Evolutionary conservation across 345 rosid species (phyloP).

Genomic region (Linum trigynum): DNA sequence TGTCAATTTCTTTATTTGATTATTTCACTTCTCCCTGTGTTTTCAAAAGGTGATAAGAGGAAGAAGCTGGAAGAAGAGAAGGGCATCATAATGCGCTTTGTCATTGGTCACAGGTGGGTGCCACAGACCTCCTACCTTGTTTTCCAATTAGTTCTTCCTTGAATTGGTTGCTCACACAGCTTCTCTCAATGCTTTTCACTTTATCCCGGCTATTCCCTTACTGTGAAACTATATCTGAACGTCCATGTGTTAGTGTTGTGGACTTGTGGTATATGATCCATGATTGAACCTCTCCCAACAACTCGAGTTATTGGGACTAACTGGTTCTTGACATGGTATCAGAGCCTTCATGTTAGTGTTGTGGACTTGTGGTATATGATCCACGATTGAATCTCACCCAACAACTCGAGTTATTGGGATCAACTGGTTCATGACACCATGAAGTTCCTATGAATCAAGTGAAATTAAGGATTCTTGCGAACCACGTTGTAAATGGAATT

Average conservation of each 20-base stretch:
- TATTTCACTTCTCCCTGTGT: background rate
- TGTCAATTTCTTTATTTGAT: background rate
- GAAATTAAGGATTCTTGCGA: too few species aligned
- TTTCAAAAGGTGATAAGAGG: background rate
- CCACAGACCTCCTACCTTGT: background rate
- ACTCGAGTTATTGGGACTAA: too few species aligned
- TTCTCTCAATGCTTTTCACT: background rate
- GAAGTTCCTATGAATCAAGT: too few species aligned
- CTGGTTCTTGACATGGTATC: too few species aligned
- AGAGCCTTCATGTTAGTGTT: too few species aligned
- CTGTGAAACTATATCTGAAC: background rate
- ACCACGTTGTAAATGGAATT: background rate
- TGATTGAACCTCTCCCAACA: too few species aligned
- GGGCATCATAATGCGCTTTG: slow-evolving; percentile 1
- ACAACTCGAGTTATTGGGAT: too few species aligned
- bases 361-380: too few species aligned
- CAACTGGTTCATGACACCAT: too few species aligned
- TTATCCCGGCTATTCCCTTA: background rate
- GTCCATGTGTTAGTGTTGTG: too few species aligned
- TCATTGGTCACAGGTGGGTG: slow-evolving; percentile 6
- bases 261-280: too few species aligned
- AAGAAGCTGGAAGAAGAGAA: slow-evolving; percentile 5
- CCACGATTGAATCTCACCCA: too few species aligned
- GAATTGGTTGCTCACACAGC: background rate
- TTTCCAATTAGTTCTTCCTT: background rate